phyloP scores from a whole-genome alignment of 2,329 filamentous ascomycete genomes.

The Scytalidium sp. region DNA sequence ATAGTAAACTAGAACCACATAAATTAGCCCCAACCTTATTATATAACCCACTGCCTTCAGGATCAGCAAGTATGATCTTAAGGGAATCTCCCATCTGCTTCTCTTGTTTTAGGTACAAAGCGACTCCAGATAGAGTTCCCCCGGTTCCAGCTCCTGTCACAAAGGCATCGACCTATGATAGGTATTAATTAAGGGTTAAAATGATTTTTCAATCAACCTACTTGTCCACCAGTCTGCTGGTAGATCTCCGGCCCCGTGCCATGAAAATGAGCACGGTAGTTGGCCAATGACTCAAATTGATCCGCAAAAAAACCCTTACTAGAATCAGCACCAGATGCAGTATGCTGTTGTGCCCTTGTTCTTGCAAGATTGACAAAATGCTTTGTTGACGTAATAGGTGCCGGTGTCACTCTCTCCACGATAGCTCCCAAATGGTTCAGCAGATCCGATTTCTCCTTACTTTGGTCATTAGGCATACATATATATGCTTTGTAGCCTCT shows the following conservation, averaged over 20 bases:
- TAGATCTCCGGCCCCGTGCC: conserved; percentile 90
- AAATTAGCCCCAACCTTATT: conserved; percentile 54
- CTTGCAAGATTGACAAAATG: conserved; percentile 95
- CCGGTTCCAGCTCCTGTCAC: conserved; percentile 93
- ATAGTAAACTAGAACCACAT: background rate
- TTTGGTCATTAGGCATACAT: conserved; percentile 94
- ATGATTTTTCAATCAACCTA: conserved; percentile 5
- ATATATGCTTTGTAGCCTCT: conserved; percentile 91
- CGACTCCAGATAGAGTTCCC: conserved; percentile 86
- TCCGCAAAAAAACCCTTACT: conserved; percentile 91
- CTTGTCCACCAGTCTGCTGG: conserved; percentile 65
- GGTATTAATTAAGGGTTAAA: background rate
- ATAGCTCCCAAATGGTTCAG: conserved; percentile 84
- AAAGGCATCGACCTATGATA: conserved; percentile 68
- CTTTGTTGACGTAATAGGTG: conserved; percentile 86
- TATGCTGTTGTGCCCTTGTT: conserved; percentile 72
- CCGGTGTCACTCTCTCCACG: conserved; percentile 88
- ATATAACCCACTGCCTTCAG: conserved; percentile 88
- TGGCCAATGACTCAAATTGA: conserved; percentile 90
- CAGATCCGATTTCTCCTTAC: conserved; percentile 82
- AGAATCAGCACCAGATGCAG: conserved; percentile 47
- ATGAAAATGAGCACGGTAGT: conserved; percentile 79
- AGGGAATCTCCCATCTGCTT: conserved; percentile 35
- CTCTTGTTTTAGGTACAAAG: conserved; percentile 74
- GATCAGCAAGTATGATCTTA: conserved; percentile 82